These are phyloP conservation scores for Diddensiella santjacobensis DNA, from an alignment of 805 yeast genomes.

Conservation along the genomic window DNA sequence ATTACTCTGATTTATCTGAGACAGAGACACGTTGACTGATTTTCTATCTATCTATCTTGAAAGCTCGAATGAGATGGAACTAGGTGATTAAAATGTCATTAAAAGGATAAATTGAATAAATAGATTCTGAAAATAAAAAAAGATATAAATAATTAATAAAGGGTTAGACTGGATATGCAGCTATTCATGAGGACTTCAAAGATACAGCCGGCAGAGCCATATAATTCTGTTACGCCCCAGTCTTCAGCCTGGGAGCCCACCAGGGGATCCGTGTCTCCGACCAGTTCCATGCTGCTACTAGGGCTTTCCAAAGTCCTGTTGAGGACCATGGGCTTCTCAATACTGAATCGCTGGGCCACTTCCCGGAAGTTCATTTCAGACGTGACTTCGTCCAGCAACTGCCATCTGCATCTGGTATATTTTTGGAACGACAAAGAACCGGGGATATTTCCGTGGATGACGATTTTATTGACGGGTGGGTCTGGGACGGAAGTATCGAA, in stretches of 20 bases:
- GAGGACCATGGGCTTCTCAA: conserved; percentile 23
- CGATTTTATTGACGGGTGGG: conserved; percentile 43
- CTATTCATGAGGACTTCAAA: conserved; percentile 22
- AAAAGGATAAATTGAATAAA: no score
- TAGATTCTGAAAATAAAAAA: no score
- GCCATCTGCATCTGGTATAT: conserved; percentile 51
- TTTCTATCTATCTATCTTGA: no score
- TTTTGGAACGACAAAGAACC: conserved; percentile 52
- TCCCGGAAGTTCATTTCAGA: conserved; percentile 5
- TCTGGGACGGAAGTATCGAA: conserved; percentile 38
- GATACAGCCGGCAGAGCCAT: conserved; percentile 20
- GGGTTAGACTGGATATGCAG: not conserved
- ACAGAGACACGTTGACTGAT: no score
- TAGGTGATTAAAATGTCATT: no score
- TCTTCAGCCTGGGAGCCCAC: conserved; percentile 10
- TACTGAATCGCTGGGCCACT: conserved; percentile 6
- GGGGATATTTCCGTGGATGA: conserved; percentile 53
- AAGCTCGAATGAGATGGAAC: no score
- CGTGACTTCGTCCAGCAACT: conserved; percentile 26
- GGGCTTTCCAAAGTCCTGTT: conserved; percentile 28
- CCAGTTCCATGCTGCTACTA: conserved; percentile 28
- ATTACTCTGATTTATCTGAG: no score
- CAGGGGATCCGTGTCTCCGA: conserved; percentile 19
- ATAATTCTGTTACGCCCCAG: conserved; percentile 26
- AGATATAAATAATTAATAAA: not conserved